These are phyloP conservation scores for Chionographis japonica DNA, from an alignment of 106 monocot genomes.

Conservation along the genomic window DNA sequence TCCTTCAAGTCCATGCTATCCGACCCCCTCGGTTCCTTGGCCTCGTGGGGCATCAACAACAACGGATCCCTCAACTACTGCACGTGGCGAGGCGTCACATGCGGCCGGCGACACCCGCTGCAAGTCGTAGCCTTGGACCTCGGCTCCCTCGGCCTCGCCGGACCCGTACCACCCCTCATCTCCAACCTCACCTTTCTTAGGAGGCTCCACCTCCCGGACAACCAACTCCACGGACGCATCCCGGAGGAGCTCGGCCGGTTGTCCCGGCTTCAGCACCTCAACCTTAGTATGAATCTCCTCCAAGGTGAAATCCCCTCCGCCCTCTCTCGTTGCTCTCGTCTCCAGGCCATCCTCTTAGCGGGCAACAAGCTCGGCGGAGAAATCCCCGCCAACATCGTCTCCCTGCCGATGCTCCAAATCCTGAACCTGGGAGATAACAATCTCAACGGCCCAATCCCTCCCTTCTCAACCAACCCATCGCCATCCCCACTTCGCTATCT, in stretches of 20 bases:
- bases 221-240: slow-evolving; percentile 28
- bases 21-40: slow-evolving; percentile 7
- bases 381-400: slow-evolving; percentile 3
- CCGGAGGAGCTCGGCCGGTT: slow-evolving; percentile 27
- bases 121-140: slow-evolving; percentile 25
- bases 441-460: slow-evolving; percentile 12
- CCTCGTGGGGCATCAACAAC: slow-evolving; percentile 43
- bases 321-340: neutral
- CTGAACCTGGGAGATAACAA: slow-evolving; percentile 10
- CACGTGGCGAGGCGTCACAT: slow-evolving; percentile 37
- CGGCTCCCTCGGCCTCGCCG: slow-evolving; percentile 20
- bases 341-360: slow-evolving; percentile 5
- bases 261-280: slow-evolving; percentile 12
- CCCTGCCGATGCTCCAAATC: neutral
- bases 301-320: slow-evolving; percentile 7
- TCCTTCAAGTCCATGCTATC: slow-evolving; percentile 32
- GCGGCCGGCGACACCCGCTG: neutral
- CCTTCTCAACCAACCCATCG: slow-evolving; percentile 3
- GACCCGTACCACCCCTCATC: slow-evolving; percentile 28
- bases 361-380: slow-evolving; percentile 15
- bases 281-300: slow-evolving; percentile 26
- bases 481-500: neutral
- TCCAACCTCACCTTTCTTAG: slow-evolving; percentile 40
- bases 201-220: slow-evolving; percentile 15
- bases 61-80: slow-evolving; percentile 12